Conservation (phyloP, 208 protist genomes). For the Naegleria lovaniensis region DNA sequence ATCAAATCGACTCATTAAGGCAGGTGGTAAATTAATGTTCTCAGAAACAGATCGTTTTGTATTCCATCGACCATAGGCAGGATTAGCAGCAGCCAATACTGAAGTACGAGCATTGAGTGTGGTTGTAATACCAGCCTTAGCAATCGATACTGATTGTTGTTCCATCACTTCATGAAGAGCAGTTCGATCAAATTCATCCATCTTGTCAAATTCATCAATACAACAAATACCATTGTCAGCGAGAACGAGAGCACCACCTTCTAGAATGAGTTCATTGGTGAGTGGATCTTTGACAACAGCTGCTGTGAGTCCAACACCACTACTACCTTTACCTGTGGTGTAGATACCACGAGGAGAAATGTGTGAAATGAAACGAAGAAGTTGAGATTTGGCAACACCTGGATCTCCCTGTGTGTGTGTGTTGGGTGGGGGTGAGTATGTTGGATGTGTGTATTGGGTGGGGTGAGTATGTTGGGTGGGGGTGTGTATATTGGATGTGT, state of each 20-base stretch:
- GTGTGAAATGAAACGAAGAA: constrained; percentile 94
- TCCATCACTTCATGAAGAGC: constrained; percentile 97
- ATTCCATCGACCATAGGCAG: constrained; percentile 91
- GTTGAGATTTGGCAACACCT: constrained; percentile 96
- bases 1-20: constrained; percentile 96
- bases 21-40: constrained; percentile 95
- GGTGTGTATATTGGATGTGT: too few species aligned
- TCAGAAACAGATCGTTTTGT: constrained; percentile 74
- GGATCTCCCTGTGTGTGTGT: constrained; percentile 81
- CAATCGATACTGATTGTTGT: constrained; percentile 98
- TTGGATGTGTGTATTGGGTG: too few species aligned
- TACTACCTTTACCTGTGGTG: constrained; percentile 95
- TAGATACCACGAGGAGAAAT: constrained; percentile 93
- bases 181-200: constrained; percentile 90
- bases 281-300: constrained; percentile 91
- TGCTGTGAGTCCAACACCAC: constrained; percentile 97
- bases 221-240: constrained; percentile 97
- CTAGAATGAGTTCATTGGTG: constrained; percentile 83
- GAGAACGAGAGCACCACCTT: constrained; percentile 93
- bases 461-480: too few species aligned
- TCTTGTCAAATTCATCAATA: constrained; percentile 99
- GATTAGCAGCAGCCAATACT: constrained; percentile 98
- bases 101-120: constrained; percentile 95
- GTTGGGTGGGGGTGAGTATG: constrained; percentile 50
- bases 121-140: constrained; percentile 98